These are phyloP conservation scores for Apiotrichum sp. DNA, from an alignment of 1,284 basidiomycete species.

Conservation along the genomic window DNA sequence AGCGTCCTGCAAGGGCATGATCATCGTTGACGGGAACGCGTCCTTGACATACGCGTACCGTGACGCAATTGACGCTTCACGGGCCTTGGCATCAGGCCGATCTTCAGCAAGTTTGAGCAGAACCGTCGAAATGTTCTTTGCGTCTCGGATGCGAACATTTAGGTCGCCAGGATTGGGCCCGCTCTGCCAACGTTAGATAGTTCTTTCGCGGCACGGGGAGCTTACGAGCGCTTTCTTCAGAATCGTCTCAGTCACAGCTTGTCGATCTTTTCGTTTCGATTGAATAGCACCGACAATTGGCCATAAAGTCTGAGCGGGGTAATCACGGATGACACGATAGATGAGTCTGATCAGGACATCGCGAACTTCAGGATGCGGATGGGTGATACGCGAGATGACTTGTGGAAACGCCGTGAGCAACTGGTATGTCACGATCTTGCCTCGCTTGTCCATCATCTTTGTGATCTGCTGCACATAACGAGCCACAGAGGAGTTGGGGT, in stretches of 20 bases:
- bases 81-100: slow-evolving; percentile 22
- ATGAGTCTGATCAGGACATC: slow-evolving; percentile 65
- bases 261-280: slow-evolving; percentile 66
- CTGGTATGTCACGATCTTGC: slow-evolving; percentile 63
- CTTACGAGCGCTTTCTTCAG: slow-evolving; percentile 37
- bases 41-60: slow-evolving; percentile 60
- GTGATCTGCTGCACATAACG: slow-evolving; percentile 48
- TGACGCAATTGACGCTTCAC: slow-evolving; percentile 25
- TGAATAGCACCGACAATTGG: slow-evolving; percentile 82
- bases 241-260: slow-evolving; percentile 38
- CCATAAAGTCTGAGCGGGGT: slow-evolving; percentile 92
- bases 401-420: slow-evolving; percentile 97
- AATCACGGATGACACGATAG: slow-evolving; percentile 64
- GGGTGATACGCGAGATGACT: slow-evolving; percentile 89
- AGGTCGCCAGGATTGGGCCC: not conserved
- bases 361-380: slow-evolving; percentile 66
- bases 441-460: slow-evolving; percentile 57
- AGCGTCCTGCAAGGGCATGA: slow-evolving; percentile 89
- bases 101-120: slow-evolving; percentile 41
- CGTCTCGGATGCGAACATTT: slow-evolving; percentile 48
- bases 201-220: not conserved
- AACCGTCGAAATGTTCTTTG: slow-evolving; percentile 25
- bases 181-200: too few species aligned
- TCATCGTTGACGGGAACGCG: slow-evolving; percentile 61
- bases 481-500: not conserved